Conservation (phyloP, 2,329 filamentous ascomycete genomes). For the Aspergillus unguis region DNA sequence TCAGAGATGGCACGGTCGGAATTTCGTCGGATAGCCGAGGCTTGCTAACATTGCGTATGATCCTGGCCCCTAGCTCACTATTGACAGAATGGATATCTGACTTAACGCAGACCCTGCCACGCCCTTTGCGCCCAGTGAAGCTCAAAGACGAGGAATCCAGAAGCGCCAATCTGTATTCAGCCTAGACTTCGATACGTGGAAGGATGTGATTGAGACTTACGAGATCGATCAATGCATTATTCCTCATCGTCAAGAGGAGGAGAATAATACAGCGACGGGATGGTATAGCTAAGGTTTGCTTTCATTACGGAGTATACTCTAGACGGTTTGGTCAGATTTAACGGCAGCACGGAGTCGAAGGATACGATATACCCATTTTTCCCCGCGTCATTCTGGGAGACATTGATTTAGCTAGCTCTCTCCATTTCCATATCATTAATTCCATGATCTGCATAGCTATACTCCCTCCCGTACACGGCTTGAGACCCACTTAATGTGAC, state of each 20-base stretch:
- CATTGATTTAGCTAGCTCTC: neutral
- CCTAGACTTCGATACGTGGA: slow-evolving; percentile 82
- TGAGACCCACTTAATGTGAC: neutral
- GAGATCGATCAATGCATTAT: slow-evolving; percentile 79
- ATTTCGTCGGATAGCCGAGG: slow-evolving; percentile 70
- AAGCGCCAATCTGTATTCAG: slow-evolving; percentile 85
- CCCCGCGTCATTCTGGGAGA: neutral
- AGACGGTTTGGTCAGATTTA: too few species aligned
- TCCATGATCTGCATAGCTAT: too few species aligned
- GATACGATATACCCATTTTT: slow-evolving; percentile 15
- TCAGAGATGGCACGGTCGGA: slow-evolving; percentile 76
- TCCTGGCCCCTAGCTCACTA: neutral
- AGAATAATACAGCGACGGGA: slow-evolving; percentile 51
- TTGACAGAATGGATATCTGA: slow-evolving; percentile 6
- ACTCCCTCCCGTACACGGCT: neutral
- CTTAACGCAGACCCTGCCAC: slow-evolving; percentile 40
- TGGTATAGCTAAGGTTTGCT: slow-evolving; percentile 59
- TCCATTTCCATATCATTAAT: neutral
- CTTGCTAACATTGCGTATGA: slow-evolving; percentile 75
- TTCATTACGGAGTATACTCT: too few species aligned
- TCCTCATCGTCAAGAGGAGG: slow-evolving; percentile 67
- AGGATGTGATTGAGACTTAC: slow-evolving; percentile 70
- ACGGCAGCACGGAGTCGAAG: neutral
- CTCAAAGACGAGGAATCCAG: slow-evolving; percentile 53
- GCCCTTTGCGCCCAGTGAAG: slow-evolving; percentile 48